Evolutionary conservation across 1,284 basidiomycete species (phyloP), one percentile per base, ranked within the genome.

Genomic region (Phlebopus sp.): DNA sequence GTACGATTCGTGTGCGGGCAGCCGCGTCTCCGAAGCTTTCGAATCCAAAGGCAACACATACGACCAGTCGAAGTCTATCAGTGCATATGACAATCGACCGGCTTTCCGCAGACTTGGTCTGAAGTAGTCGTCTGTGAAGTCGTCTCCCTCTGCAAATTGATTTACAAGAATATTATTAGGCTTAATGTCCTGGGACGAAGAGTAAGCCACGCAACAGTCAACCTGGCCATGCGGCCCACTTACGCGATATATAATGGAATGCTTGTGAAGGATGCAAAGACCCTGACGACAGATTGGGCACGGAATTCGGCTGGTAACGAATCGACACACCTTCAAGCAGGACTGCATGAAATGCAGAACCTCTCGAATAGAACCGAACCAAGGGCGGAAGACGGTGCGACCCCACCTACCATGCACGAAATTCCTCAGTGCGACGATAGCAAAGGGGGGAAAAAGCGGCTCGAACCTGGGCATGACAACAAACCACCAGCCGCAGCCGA

Each of bases 401-500:
- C 45, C 45, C 45, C 45, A 41, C 29, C 39, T 41, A 41, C 27
- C 11, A 18, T 3, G 1, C 9, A 9, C 25, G n/a, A 17, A 18
- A 31, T 46, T 36, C 30, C 25, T 27, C 4, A 29, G 27, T 9
- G 21, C 3, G 21, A 29, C 8, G 13, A 17, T 13, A 9, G 14
- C 13, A 40, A 40, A n/a, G n/a, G n/a, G n/a, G n/a, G n/a, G n/a
- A n/a, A n/a, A n/a, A n/a, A n/a, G 17, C 2, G 17, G 29, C 9
- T 23, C 45, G 5, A 31, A 58, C 58, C 56, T 52, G 32, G 58
- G 59, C 53, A 61, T 59, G 9, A 59, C 52, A 10, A 45, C 48
- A 42, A 59, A 56, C 44, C 51, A 58, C 34, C 51, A 41, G 27
- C 47, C 47, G 5, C 50, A 49, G 7, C 25, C 19, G 14, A 43